Base-by-base conservation (phyloP, 805 yeast species). In the Metschnikowia lachancei region DNA sequence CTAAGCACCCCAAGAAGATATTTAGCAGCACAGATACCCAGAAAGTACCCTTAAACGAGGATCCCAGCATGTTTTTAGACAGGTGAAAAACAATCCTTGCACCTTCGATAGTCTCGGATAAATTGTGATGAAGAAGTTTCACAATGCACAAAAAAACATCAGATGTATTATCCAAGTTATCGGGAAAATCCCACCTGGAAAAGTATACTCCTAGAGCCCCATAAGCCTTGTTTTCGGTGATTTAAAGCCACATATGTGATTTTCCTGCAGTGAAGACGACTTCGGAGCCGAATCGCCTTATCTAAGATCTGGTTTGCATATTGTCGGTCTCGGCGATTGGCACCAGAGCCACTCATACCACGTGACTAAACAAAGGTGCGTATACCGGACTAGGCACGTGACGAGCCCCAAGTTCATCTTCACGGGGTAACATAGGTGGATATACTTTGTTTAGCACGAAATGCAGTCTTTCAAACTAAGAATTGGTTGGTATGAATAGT, bases 231-330 rank as follows among this genome's bases (percentile, higher is more conserved):
- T 41, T 41, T 33, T 33, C 20, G 17, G 36, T 41, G 24, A 33
- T 24, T 12, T 16, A n/a, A 12, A 14, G 9, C 11, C 28, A 5
- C 17, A 17, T 18, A 6, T 9, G 16, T n/a, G n/a, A 3, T 6
- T 13, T 19, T 30, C 42, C 42, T 39, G 42, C 42, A 39, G 30
- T 31, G 36, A 14, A 20, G 4, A 18, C 36, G 18, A 20, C 13
- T 32, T 39, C 42, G 42, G 42, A 17, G 42, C 42, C 42, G 42
- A 39, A 11, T 31, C 42, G 42, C 36, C 36, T 39, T 39, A 39
- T 39, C 36, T 12, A 12, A 36, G 39, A 26, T 36, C 18, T 4
- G 39, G n/a, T 18, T 10, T 33, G 36, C 14, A 33, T 17, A 31
- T 31, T 26, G 11, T 3, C 28, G 28, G 28, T 3, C 28, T 9